Evolutionary conservation across 164 flowering plant genomes (phyloP).

Genomic region (Nelumbo lutea): DNA sequence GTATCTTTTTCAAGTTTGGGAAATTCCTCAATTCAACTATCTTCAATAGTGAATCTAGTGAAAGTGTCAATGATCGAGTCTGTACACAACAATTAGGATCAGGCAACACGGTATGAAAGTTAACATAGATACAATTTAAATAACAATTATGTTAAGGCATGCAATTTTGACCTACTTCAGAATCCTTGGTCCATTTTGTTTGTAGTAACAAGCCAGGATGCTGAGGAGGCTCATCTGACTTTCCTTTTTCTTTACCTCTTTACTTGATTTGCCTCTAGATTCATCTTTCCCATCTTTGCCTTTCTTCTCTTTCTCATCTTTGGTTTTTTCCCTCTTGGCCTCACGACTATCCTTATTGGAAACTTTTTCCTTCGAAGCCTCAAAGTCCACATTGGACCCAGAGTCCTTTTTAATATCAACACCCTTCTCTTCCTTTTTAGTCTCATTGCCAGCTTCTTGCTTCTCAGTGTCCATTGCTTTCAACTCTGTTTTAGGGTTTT

Average conservation of each 20-base stretch:
- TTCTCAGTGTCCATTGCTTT: conserved; percentile 20
- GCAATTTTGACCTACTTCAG: conserved; percentile 50
- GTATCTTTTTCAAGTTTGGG: no score
- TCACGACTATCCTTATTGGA: conserved; percentile 29
- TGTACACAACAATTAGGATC: conserved; percentile 17
- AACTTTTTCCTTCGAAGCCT: conserved; percentile 28
- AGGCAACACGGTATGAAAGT: no score
- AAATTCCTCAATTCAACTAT: no score
- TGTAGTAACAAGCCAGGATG: conserved; percentile 77
- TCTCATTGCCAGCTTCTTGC: conserved; percentile 19
- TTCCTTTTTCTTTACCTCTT: conserved; percentile 58
- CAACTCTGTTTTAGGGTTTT: conserved; percentile 13
- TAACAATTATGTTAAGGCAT: neutral
- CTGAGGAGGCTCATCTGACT: conserved; percentile 69
- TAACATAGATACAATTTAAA: no score
- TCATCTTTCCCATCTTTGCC: conserved; percentile 45
- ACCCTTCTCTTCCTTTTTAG: conserved; percentile 24
- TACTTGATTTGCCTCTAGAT: conserved; percentile 36
- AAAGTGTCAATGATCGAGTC: conserved; percentile 77
- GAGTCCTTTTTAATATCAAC: conserved; percentile 23
- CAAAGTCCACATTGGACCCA: conserved; percentile 20
- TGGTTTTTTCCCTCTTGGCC: conserved; percentile 31
- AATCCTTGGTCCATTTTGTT: conserved; percentile 58
- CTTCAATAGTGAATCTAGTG: conserved; percentile 81
- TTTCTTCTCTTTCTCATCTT: conserved; percentile 49